Evolutionary conservation across 495 filamentous ascomycete genomes (phyloP).

Genomic region (Tuber magnatum): DNA sequence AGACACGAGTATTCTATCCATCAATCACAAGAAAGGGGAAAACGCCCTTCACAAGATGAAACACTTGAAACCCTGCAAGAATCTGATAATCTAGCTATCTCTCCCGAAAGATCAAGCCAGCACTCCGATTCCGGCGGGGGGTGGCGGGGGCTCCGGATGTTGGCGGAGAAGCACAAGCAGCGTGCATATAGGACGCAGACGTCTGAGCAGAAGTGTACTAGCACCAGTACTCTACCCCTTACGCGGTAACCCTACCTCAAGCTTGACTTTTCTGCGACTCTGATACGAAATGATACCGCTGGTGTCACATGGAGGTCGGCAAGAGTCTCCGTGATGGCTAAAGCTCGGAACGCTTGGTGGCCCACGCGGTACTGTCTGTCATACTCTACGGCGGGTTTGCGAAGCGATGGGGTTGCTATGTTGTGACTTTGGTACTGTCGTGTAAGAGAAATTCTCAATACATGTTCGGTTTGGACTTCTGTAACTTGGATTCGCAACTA

Average conservation of each 20-base stretch:
- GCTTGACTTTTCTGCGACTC: neutral
- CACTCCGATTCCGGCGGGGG: neutral
- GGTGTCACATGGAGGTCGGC: neutral
- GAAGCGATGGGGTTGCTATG: too few relatives aligned
- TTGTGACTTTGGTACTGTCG: too few relatives aligned
- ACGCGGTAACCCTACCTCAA: neutral
- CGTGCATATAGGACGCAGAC: neutral
- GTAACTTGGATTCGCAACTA: too few relatives aligned
- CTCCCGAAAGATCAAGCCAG: neutral
- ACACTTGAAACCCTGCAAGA: too few relatives aligned
- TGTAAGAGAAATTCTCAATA: too few relatives aligned
- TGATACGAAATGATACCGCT: neutral
- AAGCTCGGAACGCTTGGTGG: neutral
- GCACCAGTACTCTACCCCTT: neutral
- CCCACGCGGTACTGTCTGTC: too few relatives aligned
- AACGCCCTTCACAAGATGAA: too few relatives aligned
- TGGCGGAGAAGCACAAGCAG: neutral
- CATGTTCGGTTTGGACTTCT: too few relatives aligned
- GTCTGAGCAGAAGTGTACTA: neutral
- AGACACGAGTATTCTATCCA: neutral
- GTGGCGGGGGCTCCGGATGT: neutral
- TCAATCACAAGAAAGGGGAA: neutral
- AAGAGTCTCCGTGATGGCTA: neutral
- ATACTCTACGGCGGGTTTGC: too few relatives aligned
- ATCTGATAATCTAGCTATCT: neutral